phyloP scores from a whole-genome alignment of 805 yeast species.

The Metschnikowia lunata region DNA sequence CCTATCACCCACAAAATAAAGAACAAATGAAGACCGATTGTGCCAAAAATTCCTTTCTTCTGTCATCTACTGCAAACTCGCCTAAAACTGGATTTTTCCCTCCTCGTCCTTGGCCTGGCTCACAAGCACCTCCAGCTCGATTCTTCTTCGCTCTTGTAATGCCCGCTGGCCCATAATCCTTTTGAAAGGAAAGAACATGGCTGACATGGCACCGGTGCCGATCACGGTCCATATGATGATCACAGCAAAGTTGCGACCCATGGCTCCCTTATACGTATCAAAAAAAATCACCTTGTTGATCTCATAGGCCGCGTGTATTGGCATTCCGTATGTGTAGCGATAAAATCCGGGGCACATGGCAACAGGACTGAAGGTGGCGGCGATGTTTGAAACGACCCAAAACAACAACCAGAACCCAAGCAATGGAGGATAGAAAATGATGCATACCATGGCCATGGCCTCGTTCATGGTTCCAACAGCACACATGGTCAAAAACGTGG shows the following conservation, averaged over 20 bases:
- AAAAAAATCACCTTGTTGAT: constrained; percentile 56
- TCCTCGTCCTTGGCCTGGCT: constrained; percentile 6
- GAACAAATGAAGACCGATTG: too few species aligned
- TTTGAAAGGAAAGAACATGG: constrained; percentile 42
- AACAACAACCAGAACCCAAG: constrained; percentile 68
- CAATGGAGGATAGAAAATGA: constrained; percentile 55
- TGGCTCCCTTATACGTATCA: constrained; percentile 48
- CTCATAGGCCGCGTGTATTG: constrained; percentile 63
- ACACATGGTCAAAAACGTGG: constrained; percentile 61
- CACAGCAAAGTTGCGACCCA: constrained; percentile 61
- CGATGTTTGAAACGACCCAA: constrained; percentile 65
- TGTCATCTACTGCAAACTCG: neutral
- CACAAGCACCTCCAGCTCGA: constrained; percentile 11
- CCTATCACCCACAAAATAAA: too few species aligned
- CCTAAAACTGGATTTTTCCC: constrained; percentile 8
- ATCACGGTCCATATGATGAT: constrained; percentile 58
- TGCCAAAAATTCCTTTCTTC: too few species aligned
- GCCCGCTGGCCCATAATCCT: constrained; percentile 29
- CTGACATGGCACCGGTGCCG: constrained; percentile 41
- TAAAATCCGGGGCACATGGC: constrained; percentile 54
- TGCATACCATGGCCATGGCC: constrained; percentile 49
- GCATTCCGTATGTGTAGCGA: constrained; percentile 64
- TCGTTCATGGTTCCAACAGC: constrained; percentile 78
- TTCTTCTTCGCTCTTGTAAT: constrained; percentile 12
- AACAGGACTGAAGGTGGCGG: constrained; percentile 66